Evolutionary conservation across 228 moss, liverwort and hornwort species (phyloP), one percentile per base, ranked within the genome.

Genomic region (Sphagnum magellanicum): DNA sequence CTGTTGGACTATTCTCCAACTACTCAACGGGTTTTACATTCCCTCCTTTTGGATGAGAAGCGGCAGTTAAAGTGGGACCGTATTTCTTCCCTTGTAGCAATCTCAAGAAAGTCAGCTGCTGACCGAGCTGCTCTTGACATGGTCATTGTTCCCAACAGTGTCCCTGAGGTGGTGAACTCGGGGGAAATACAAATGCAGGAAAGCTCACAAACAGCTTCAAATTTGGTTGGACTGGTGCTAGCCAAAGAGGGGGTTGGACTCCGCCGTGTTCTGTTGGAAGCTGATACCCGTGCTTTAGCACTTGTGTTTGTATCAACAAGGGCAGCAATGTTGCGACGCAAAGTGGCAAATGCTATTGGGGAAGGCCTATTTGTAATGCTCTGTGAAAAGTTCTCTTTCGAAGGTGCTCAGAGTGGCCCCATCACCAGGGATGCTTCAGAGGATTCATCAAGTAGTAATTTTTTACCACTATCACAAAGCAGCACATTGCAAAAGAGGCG

Each of bases 11-110:
- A 98, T 63, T 91, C 85, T 58, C 82, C 67, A 10, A 76, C 91
- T 10, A 90, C 90, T 11, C 90, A 84, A 51, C 82, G 81, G 51
- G 83, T 98, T 5, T 75, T 98, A 32, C 83, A 84, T 50, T 93
- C 93, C 6, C 91, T 98, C 48, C 78, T 98, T 71, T 76, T 98
- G 64, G 91, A 78, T 6, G 76, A 86, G 75, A 77, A 84, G 49
- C 67, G 73, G 10, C 75, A 83, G 10, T 83, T 98, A 67, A 84
- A 87, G 71, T 93, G 91, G 93, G 91, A 90, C 63, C 84, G 93
- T 50, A 90, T 98, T 47, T 68, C 80, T 10, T 71, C 81, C 5
- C 80, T 97, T 14, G 8, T 93, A 53, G 75, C 77, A 32, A 75
- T 85, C 69, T 85, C 85, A 7, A 63, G 73, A 62, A 79, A 79